These are phyloP conservation scores for Conticribra guillardii DNA, from an alignment of 108 stramenopile species.

Conservation along the genomic window DNA sequence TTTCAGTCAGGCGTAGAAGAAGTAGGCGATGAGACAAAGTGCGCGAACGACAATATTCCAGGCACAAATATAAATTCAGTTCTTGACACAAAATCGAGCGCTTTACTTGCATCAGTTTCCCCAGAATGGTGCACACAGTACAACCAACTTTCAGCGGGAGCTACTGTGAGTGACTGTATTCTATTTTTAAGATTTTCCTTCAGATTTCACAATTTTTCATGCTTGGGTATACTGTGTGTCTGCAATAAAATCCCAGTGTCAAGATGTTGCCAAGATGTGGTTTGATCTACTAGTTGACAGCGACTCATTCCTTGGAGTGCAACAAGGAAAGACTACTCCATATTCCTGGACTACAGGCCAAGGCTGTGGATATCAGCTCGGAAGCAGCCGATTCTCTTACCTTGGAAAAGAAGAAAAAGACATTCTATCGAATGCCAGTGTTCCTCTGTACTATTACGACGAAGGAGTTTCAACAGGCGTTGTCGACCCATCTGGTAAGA, in stretches of 20 bases:
- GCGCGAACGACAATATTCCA: constrained; percentile 17
- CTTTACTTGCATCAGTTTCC: background rate
- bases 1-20: background rate
- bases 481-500: constrained; percentile 21
- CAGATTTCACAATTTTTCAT: too few relatives aligned
- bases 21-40: background rate
- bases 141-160: constrained; percentile 26
- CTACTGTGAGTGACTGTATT: constrained; percentile 5
- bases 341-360: constrained; percentile 53
- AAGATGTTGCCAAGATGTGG: constrained; percentile 56
- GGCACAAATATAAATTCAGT: constrained; percentile 22
- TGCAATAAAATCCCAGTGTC: background rate
- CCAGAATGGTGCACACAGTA: constrained; percentile 50
- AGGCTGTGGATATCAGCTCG: constrained; percentile 55
- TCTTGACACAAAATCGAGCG: constrained; percentile 23
- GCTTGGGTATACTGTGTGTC: too few relatives aligned
- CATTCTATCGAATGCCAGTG: constrained; percentile 38
- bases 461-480: constrained; percentile 44
- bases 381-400: constrained; percentile 42
- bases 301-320: constrained; percentile 26
- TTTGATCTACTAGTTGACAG: constrained; percentile 44
- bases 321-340: constrained; percentile 47
- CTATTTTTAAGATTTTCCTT: too few relatives aligned
- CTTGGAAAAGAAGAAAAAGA: constrained; percentile 8
- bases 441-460: constrained; percentile 51